Evolutionary conservation across 2,329 filamentous ascomycete genomes (phyloP).

Genomic region (Alternaria burnsii): DNA sequence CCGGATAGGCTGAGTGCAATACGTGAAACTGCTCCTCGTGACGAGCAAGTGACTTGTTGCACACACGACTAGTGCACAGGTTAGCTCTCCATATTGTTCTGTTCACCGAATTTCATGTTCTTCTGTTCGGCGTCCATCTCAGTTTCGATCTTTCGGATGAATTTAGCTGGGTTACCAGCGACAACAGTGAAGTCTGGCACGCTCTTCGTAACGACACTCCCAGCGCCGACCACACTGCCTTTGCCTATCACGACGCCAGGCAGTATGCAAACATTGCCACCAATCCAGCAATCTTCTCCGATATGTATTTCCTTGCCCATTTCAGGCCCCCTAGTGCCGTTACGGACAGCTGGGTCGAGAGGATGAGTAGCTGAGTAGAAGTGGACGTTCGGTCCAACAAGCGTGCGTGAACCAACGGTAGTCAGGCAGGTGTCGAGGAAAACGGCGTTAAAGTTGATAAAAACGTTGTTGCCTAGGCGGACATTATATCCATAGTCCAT

Average conservation of each 20-base stretch:
- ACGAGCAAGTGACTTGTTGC: not conserved
- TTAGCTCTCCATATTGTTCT: not conserved
- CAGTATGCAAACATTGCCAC: constrained; percentile 65
- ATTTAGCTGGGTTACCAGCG: constrained; percentile 71
- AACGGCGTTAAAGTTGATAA: constrained; percentile 77
- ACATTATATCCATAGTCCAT: constrained; percentile 84
- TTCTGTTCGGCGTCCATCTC: constrained; percentile 40
- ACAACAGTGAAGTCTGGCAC: constrained; percentile 71
- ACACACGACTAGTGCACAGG: not conserved
- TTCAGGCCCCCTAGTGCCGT: constrained; percentile 80
- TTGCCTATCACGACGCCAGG: constrained; percentile 81
- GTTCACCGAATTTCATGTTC: constrained; percentile 6
- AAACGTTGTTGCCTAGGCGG: constrained; percentile 73
- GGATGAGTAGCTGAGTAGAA: constrained; percentile 82
- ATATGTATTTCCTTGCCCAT: constrained; percentile 75
- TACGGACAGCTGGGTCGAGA: constrained; percentile 75
- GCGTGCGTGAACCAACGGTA: constrained; percentile 76
- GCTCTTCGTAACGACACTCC: constrained; percentile 83
- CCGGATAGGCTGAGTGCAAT: not conserved
- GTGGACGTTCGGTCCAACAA: constrained; percentile 80
- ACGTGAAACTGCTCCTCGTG: constrained; percentile 1
- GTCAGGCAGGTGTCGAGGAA: constrained; percentile 81
- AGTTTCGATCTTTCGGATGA: constrained; percentile 62
- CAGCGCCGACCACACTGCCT: constrained; percentile 78
- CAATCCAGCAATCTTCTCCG: constrained; percentile 71